Base-by-base conservation (phyloP, 495 filamentous ascomycete genomes). In the Hyaloscypha bicolor region DNA sequence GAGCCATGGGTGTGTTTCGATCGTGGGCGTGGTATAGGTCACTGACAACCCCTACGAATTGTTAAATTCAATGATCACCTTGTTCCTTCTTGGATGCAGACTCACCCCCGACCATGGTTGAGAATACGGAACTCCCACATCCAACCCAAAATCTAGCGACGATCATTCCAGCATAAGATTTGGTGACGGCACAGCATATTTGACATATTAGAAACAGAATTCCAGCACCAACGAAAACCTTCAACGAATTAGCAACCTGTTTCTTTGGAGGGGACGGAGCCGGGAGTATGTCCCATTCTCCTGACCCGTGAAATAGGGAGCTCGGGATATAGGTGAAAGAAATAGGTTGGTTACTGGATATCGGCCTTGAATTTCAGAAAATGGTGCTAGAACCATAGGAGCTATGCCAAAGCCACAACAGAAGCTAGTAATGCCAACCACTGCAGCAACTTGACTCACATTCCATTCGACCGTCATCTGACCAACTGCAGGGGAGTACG, bases 341-440 rank as follows among this genome's bases (percentile, higher is more conserved):
- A 12, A 37, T 6, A 37, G 12, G 35, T 37, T 12, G 35, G 12
- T 6, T 37, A 37, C 35, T 0, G 93, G 91, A 66, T 90, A 86
- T 8, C 93, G 86, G 0, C 93, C 93, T 71, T 91, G 89, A 70
- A 97, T 88, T 79, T 97, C 94, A 2, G 90, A 93, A 68, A 98
- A 90, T 0, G 94, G 94, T 0, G 94, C 94, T 0, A 97, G 82
- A 11, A 94, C 80, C 93, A 98, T 97, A 0, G 94, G 94, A 0
- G 93, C 92, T 53, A 93, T 72, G 0, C 83, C 92, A 72, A 98
- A 97, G 9, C 94, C 94, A 33, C 83, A 71, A 45, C 91, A 93
- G 76, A 96, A 98, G 3, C 87, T 82, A 0, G 93, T 95, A 56
- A 97, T 91, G 14, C 92, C 92, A n/a, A 90, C 79, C 19, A 91